Conservation (phyloP, 2,329 filamentous ascomycete genomes). For the Aspergillus sp. region DNA sequence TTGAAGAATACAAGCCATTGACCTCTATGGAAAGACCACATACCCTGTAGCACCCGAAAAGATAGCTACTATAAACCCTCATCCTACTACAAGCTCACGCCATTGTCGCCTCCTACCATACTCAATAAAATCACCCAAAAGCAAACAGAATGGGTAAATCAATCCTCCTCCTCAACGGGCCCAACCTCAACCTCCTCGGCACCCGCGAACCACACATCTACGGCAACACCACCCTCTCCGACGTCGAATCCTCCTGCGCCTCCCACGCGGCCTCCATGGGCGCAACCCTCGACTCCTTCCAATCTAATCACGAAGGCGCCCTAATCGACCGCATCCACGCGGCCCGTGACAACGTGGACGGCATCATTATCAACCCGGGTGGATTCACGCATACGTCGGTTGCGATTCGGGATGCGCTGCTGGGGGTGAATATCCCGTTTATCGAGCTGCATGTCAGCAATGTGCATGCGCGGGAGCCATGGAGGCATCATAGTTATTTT, state of each 20-base stretch:
- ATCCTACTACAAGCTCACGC: not conserved
- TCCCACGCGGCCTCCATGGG: conserved; percentile 46
- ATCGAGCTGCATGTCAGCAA: conserved; percentile 73
- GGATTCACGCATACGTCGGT: conserved; percentile 72
- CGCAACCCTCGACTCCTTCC: conserved; percentile 53
- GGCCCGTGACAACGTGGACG: conserved; percentile 54
- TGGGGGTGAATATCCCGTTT: conserved; percentile 64
- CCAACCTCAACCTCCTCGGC: conserved; percentile 74
- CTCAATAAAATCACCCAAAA: not conserved
- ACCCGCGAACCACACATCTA: conserved; percentile 68
- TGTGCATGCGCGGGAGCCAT: conserved; percentile 64
- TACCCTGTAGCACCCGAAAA: not conserved
- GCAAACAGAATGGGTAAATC: conserved; percentile 25
- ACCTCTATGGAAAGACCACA: not conserved
- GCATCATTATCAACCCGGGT: conserved; percentile 64
- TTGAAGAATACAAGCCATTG: too few relatives aligned
- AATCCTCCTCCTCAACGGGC: conserved; percentile 72
- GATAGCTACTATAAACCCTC: too few relatives aligned
- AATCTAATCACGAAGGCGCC: conserved; percentile 72
- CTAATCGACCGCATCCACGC: conserved; percentile 67
- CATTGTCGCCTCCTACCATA: not conserved
- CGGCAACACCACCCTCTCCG: conserved; percentile 59
- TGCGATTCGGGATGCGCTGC: conserved; percentile 65
- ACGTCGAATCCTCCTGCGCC: conserved; percentile 49
- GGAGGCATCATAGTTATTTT: conserved; percentile 63